Evolutionary conservation across 208 protist species (phyloP), one percentile per base, ranked within the genome.

Genomic region (Wallacemonas sp.): DNA sequence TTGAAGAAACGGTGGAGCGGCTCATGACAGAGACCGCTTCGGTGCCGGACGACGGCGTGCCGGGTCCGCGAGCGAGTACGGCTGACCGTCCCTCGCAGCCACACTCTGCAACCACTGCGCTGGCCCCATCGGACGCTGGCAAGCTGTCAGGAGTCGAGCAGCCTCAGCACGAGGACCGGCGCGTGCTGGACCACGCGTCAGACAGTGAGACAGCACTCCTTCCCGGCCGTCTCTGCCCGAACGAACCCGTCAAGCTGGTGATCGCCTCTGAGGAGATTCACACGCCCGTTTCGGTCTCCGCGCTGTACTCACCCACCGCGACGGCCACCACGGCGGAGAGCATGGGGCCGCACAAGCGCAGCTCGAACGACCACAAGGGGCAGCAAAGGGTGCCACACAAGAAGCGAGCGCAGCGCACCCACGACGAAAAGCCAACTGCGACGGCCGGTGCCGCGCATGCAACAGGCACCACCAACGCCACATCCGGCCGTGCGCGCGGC

Each of bases 1-100:
- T 80, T 0, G 87, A 93, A n/a, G 85, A 94, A 60, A 74, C 79
- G 14, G 81, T 92, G 9, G 77, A 88, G 58, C 64, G 81, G 21
- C 71, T 90, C 17, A 71, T 85, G 69, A 49, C 61, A 29, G 44
- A 61, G 29, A n/a, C 23, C 57, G 1, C 57, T 26, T 21, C 43
- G 16, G 17, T 55, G 29, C 17, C 39, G 41, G 34, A 65, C 44
- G 16, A 52, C 61, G 30, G n/a, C n/a, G n/a, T n/a, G n/a, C n/a
- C n/a, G n/a, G n/a, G n/a, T n/a, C n/a, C n/a, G n/a, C n/a, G n/a
- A n/a, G n/a, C n/a, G n/a, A n/a, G n/a, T n/a, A n/a, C n/a, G n/a
- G n/a, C n/a, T n/a, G n/a, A n/a, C n/a, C n/a, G n/a, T n/a, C n/a
- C n/a, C n/a, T n/a, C n/a, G n/a, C n/a, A n/a, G n/a, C n/a, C n/a